Evolutionary conservation across 148 eudicot species (phyloP).

Genomic region (Mesembryanthemum crystallinum): DNA sequence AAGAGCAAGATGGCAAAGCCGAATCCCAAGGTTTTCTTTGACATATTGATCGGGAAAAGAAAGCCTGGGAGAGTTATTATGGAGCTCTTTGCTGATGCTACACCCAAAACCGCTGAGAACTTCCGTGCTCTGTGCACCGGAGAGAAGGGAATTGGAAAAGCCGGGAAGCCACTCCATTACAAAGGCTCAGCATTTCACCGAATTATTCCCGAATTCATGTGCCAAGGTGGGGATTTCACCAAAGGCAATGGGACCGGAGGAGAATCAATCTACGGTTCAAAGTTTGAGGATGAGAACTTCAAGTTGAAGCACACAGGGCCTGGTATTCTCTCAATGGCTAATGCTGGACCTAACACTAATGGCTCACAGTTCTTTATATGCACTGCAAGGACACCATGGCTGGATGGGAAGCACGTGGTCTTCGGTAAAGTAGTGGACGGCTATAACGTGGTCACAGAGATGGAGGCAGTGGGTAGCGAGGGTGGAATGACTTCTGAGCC

Average conservation of each 20-base stretch:
- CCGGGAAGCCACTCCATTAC: conserved; percentile 73
- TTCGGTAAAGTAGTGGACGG: conserved; percentile 73
- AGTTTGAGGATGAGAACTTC: conserved; percentile 78
- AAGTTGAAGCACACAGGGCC: conserved; percentile 58
- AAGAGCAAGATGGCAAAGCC: conserved; percentile 38
- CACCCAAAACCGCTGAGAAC: conserved; percentile 79
- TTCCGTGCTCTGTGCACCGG: conserved; percentile 93
- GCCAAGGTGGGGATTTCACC: conserved; percentile 96
- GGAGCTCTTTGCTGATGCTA: conserved; percentile 65
- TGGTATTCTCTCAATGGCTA: conserved; percentile 74
- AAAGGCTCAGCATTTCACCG: conserved; percentile 85
- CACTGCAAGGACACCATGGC: conserved; percentile 66
- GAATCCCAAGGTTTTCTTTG: conserved; percentile 85
- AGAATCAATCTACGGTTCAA: conserved; percentile 74
- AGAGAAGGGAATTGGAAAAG: conserved; percentile 71
- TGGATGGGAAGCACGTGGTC: conserved; percentile 71
- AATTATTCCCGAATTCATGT: conserved; percentile 80
- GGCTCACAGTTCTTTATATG: conserved; percentile 83
- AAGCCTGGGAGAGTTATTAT: conserved; percentile 69
- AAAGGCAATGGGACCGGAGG: conserved; percentile 85
- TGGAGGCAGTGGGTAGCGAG: conserved; percentile 53
- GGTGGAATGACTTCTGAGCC: conserved; percentile 39
- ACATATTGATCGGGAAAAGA: conserved; percentile 60
- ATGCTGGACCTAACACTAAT: conserved; percentile 60
- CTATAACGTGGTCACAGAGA: conserved; percentile 45